Evolutionary conservation across 1,284 basidiomycete genomes (phyloP).

Genomic region (Sporisorium scitamineum): DNA sequence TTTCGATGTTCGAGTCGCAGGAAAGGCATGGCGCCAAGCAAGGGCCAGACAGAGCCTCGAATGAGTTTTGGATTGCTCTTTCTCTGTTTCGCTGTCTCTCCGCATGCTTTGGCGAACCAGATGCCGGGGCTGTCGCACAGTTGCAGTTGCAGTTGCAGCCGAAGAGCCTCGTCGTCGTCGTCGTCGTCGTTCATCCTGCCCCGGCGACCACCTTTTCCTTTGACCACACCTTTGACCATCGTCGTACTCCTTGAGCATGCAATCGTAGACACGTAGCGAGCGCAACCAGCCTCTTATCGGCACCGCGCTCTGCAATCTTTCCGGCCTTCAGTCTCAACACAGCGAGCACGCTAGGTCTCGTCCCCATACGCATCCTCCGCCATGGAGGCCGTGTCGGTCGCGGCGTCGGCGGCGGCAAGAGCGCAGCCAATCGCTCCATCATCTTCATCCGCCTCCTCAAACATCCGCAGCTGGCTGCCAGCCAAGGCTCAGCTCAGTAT

Average conservation of each 20-base stretch:
- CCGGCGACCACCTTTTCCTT: background rate
- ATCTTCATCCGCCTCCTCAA: background rate
- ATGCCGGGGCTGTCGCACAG: no score
- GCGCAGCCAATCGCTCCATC: background rate
- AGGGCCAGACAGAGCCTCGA: no score
- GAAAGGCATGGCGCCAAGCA: no score
- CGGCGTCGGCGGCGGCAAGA: background rate
- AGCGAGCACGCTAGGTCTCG: no score
- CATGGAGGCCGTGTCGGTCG: conserved; percentile 6
- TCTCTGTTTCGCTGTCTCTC: background rate
- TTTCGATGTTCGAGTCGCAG: no score
- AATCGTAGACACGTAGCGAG: conserved; percentile 2
- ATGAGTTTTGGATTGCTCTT: no score
- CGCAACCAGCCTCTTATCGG: conserved; percentile 4
- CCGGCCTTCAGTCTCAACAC: background rate
- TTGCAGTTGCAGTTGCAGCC: background rate
- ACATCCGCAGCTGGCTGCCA: conserved; percentile 15
- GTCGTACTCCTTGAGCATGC: conserved; percentile 1
- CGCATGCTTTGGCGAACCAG: background rate
- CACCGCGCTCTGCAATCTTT: conserved; percentile 6
- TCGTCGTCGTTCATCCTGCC: no score
- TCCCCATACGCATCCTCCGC: background rate
- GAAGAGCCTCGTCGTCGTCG: no score
- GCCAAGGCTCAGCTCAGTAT: conserved; percentile 13
- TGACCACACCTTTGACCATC: background rate